Evolutionary conservation across 2,329 filamentous ascomycete genomes (phyloP).

Genomic region (Colletotrichum plurivorum): DNA sequence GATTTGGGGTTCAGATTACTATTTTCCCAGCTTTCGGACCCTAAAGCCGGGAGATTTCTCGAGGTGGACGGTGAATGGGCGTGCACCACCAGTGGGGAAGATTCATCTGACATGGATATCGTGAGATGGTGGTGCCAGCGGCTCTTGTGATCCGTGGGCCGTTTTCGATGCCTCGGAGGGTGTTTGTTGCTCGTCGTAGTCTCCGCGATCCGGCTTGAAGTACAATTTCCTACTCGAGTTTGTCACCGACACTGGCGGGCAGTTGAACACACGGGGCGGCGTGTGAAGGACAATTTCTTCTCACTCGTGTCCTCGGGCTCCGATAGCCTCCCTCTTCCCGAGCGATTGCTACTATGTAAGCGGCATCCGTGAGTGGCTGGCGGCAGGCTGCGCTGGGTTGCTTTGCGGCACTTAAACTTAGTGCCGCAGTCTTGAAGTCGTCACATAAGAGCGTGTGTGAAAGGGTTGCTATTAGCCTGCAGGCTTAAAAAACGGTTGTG

Average conservation of each 20-base stretch:
- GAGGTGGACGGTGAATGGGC: conserved; percentile 2
- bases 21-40: background rate
- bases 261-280: conserved; percentile 11
- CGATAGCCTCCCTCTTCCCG: conserved; percentile 9
- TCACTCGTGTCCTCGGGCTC: background rate
- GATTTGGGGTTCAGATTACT: conserved; percentile 9
- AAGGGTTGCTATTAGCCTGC: conserved; percentile 14
- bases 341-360: conserved; percentile 12
- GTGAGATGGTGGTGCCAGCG: conserved; percentile 39
- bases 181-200: background rate
- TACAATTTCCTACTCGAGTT: background rate
- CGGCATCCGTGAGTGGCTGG: background rate
- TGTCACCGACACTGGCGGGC: conserved; percentile 1
- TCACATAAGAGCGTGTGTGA: conserved; percentile 10
- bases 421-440: conserved; percentile 10
- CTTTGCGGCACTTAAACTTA: background rate
- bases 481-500: no score
- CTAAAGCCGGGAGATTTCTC: background rate
- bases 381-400: background rate
- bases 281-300: conserved; percentile 6
- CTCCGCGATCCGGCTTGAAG: no score
- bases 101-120: conserved; percentile 26
- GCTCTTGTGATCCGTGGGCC: conserved; percentile 14
- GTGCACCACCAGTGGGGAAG: conserved; percentile 4
- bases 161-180: conserved; percentile 11